These are phyloP conservation scores for Xylaria hypoxylon DNA, from an alignment of 2,329 filamentous ascomycete genomes.

Conservation along the genomic window DNA sequence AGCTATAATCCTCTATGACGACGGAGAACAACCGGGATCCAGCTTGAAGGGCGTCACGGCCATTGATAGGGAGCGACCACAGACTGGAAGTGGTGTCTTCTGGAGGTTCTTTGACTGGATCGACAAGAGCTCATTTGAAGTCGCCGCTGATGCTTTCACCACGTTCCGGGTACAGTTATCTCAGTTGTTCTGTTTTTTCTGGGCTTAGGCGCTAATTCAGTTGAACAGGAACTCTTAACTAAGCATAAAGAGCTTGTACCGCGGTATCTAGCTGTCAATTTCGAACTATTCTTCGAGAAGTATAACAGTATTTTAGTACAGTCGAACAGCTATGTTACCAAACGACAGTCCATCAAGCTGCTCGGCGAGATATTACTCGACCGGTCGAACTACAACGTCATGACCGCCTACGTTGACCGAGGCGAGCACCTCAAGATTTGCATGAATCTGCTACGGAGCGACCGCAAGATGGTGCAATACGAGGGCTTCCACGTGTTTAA, in stretches of 20 bases:
- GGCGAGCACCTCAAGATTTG: constrained; percentile 97
- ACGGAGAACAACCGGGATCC: constrained; percentile 77
- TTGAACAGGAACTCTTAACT: constrained; percentile 80
- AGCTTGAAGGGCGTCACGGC: constrained; percentile 80
- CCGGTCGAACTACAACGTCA: constrained; percentile 95
- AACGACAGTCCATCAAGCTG: constrained; percentile 96
- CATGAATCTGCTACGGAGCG: constrained; percentile 96
- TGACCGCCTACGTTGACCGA: constrained; percentile 96
- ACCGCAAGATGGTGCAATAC: constrained; percentile 99
- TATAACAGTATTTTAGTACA: constrained; percentile 91
- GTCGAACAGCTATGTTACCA: constrained; percentile 96
- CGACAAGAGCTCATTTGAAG: constrained; percentile 94
- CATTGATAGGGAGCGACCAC: constrained; percentile 79
- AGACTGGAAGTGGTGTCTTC: constrained; percentile 87
- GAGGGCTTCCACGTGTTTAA: constrained; percentile 99
- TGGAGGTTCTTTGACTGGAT: constrained; percentile 99
- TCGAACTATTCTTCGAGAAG: constrained; percentile 89
- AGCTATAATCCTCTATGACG: constrained; percentile 91
- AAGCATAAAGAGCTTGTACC: constrained; percentile 93
- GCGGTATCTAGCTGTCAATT: constrained; percentile 88
- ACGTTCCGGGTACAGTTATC: constrained; percentile 80
- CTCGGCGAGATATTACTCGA: constrained; percentile 95
- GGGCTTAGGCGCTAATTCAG: constrained; percentile 33
- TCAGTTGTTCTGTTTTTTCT: not conserved
- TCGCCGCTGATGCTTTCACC: constrained; percentile 96